Conservation (phyloP, 2,329 filamentous ascomycete genomes). For the Cyphellophora attinorum region DNA sequence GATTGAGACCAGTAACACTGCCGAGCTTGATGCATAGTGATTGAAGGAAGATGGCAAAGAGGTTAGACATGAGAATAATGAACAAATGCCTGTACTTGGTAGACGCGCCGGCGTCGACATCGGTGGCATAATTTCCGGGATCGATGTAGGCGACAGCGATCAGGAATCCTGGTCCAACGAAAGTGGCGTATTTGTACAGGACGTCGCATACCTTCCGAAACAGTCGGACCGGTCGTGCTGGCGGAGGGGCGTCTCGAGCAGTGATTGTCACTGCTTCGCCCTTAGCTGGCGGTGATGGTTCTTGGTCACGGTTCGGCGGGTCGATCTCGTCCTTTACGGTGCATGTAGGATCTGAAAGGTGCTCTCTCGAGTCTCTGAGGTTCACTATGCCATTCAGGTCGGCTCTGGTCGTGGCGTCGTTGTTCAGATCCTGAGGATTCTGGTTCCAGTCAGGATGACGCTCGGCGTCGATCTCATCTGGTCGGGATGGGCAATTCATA, state of each 20-base stretch:
- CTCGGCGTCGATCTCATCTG: constrained; percentile 45
- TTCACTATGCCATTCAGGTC: constrained; percentile 55
- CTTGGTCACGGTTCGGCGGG: constrained; percentile 2
- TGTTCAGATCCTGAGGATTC: constrained; percentile 46
- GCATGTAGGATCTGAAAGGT: constrained; percentile 18
- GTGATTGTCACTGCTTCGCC: too few relatives aligned
- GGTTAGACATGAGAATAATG: constrained; percentile 37
- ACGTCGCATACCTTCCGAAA: constrained; percentile 2
- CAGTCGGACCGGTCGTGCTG: too few relatives aligned
- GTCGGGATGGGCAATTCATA: constrained; percentile 59
- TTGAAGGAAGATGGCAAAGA: constrained; percentile 39
- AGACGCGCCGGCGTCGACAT: constrained; percentile 37
- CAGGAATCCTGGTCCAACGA: constrained; percentile 39
- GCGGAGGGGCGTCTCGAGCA: too few relatives aligned
- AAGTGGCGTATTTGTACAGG: constrained; percentile 31
- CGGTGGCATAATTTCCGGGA: constrained; percentile 41
- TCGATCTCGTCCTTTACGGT: constrained; percentile 6
- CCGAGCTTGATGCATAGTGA: constrained; percentile 51
- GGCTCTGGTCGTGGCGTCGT: constrained; percentile 52
- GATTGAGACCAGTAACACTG: constrained; percentile 57
- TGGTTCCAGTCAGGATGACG: constrained; percentile 51
- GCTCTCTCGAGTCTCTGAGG: constrained; percentile 39
- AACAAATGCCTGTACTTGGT: constrained; percentile 36
- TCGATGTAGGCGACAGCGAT: constrained; percentile 41
- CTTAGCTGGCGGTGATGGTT: too few relatives aligned